Evolutionary conservation across 2,329 filamentous ascomycete genomes (phyloP), one percentile per base, ranked within the genome.

Genomic region (Fonsecaea erecta): DNA sequence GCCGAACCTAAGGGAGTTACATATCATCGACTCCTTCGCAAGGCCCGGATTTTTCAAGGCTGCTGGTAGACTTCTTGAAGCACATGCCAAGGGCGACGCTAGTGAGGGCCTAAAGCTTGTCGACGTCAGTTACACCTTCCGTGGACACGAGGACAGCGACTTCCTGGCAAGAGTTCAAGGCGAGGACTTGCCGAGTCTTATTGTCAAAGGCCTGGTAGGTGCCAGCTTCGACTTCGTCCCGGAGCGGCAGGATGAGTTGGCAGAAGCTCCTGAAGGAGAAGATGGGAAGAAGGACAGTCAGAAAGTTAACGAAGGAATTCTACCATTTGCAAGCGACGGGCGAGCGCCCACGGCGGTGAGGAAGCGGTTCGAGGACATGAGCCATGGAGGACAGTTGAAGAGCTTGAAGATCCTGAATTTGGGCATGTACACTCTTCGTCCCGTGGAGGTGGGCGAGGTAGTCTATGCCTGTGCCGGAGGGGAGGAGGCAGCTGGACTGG

Each of bases 11-110:
- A 67, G 75, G 8, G 80, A 80, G 14, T 52, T 83, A 56, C 81
- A 83, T 70, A 68, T 83, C n/a, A 75, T 83, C 14, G 81, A 83
- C 68, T 78, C 80, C 14, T 83, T 83, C 64, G 76, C 75, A 2
- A 74, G 76, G 43, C 74, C 76, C 4, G 75, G 76, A 12, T 82
- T 82, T 71, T 80, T 80, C 70, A 64, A 71, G 3, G 56, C 64
- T 0, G 62, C 77, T 1, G 73, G 73, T 6, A 61, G 69, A 1
- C 72, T 75, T 2, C 60, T 72, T 40, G 64, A 70, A 35, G 32
- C 64, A 6, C 60, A 70, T 3, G 48, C 68, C 9, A 53, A 48
- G 2, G 21, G 24, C 5, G 37, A 60, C 30, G 56, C 43, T n/a
- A 30, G 37, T 11, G 58, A 51, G 69, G 75, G 74, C 0, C 63